phyloP scores from a whole-genome alignment of 1,284 basidiomycete species.

The Abortiporus biennis region DNA sequence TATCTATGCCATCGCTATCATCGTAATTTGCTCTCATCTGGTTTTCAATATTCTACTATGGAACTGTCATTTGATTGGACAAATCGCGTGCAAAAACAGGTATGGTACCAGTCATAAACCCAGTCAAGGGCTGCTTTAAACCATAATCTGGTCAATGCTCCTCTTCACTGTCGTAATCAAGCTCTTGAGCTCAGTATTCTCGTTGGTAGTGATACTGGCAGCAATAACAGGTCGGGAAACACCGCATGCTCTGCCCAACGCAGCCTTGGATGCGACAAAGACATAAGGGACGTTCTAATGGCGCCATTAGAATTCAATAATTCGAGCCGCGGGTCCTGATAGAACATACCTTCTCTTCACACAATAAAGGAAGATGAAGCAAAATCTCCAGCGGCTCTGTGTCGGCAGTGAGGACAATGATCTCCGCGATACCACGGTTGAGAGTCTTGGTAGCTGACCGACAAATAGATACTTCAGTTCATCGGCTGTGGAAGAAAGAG shows the following conservation, averaged over 20 bases:
- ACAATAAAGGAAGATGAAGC: slow-evolving; percentile 93
- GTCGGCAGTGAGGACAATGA: slow-evolving; percentile 97
- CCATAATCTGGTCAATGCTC: slow-evolving; percentile 76
- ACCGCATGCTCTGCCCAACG: slow-evolving; percentile 93
- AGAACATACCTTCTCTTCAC: slow-evolving; percentile 86
- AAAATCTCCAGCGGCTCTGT: slow-evolving; percentile 98
- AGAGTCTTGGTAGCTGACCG: slow-evolving; percentile 89
- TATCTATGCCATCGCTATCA: no score
- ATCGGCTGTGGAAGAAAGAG: background rate
- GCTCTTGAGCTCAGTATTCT: slow-evolving; percentile 86
- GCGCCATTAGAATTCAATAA: background rate
- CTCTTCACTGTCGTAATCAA: slow-evolving; percentile 90
- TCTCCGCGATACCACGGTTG: slow-evolving; percentile 98
- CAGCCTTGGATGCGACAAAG: slow-evolving; percentile 92
- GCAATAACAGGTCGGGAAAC: slow-evolving; percentile 95
- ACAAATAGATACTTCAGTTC: slow-evolving; percentile 5
- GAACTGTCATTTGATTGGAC: no score
- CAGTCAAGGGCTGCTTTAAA: no score
- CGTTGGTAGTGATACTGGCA: slow-evolving; percentile 93
- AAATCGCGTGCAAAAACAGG: no score
- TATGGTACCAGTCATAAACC: no score
- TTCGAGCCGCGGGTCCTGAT: slow-evolving; percentile 2
- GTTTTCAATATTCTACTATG: no score
- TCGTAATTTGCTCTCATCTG: no score
- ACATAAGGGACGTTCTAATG: slow-evolving; percentile 90